Conservation (phyloP, 2,329 filamentous ascomycete species). For the Epichloe hybrida region DNA sequence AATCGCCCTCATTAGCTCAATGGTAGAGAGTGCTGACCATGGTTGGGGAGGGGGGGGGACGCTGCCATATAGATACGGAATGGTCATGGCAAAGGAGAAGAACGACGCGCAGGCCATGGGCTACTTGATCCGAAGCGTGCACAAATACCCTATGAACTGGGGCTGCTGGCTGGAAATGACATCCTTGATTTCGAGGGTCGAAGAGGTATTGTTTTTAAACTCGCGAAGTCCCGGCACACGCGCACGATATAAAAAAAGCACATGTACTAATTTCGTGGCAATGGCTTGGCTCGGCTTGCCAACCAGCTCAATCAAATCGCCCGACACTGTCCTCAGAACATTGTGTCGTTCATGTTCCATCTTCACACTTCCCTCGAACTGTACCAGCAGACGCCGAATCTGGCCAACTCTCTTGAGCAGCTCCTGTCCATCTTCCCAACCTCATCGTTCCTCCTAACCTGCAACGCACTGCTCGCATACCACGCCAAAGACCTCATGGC, state of each 20-base stretch:
- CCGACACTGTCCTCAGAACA: conserved; percentile 68
- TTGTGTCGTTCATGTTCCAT: conserved; percentile 90
- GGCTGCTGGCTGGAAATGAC: conserved; percentile 91
- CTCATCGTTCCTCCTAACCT: conserved; percentile 81
- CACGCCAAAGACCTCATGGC: conserved; percentile 71
- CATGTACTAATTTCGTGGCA: no score
- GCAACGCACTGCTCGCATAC: conserved; percentile 76
- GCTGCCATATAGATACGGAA: conserved; percentile 51
- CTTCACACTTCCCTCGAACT: conserved; percentile 83
- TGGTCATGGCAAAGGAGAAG: conserved; percentile 80
- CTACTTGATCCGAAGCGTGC: conserved; percentile 79
- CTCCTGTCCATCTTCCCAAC: conserved; percentile 74
- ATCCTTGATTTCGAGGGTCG: conserved; percentile 60
- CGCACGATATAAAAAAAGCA: not conserved
- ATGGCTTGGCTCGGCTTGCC: no score
- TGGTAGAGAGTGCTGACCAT: not conserved
- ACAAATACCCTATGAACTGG: conserved; percentile 91
- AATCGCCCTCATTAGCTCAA: no score
- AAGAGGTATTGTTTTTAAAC: conserved; percentile 47
- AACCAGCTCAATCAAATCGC: conserved; percentile 56
- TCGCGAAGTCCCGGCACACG: not conserved
- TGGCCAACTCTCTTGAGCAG: conserved; percentile 62
- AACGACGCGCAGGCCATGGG: conserved; percentile 75
- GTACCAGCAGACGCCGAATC: conserved; percentile 66
- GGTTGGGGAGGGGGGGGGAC: not conserved